phyloP scores from a whole-genome alignment of 2,329 filamentous ascomycete species.

The Exophiala lecanii-corni region DNA sequence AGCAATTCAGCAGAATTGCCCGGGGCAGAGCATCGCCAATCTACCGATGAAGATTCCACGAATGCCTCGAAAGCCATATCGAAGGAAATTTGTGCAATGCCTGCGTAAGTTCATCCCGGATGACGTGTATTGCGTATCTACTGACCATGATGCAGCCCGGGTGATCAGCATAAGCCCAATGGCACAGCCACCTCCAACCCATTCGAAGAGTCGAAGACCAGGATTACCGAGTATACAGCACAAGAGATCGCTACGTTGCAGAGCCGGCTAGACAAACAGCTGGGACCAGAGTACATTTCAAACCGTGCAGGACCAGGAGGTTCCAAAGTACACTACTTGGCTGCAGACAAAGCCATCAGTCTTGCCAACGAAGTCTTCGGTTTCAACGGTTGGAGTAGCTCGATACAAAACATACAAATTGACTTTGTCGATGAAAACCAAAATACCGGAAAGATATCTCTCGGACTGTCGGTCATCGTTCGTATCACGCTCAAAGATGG shows the following conservation, averaged over 20 bases:
- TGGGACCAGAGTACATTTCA: conserved; percentile 94
- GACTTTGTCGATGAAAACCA: conserved; percentile 88
- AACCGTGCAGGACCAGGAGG: conserved; percentile 77
- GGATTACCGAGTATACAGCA: conserved; percentile 79
- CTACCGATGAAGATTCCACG: too few species aligned
- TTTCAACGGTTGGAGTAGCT: conserved; percentile 96
- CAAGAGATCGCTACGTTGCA: conserved; percentile 84
- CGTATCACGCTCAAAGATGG: conserved; percentile 87
- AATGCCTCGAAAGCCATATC: too few species aligned
- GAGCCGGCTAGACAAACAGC: conserved; percentile 79
- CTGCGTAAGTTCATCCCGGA: too few species aligned
- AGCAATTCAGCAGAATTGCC: too few species aligned
- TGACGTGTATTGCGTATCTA: not conserved
- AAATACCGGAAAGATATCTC: conserved; percentile 69
- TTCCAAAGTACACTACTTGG: conserved; percentile 84
- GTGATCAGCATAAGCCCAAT: conserved; percentile 28
- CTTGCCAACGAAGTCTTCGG: conserved; percentile 94
- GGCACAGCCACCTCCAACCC: conserved; percentile 57
- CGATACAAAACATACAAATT: conserved; percentile 90
- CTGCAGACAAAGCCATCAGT: conserved; percentile 94
- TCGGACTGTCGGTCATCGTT: conserved; percentile 86
- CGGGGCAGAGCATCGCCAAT: too few species aligned
- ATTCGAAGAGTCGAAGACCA: conserved; percentile 66
- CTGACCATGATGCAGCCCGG: conserved; percentile 15
- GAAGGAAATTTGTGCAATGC: too few species aligned